phyloP scores from a whole-genome alignment of 2,329 filamentous ascomycete genomes.

The Nannizziopsis barbatae region DNA sequence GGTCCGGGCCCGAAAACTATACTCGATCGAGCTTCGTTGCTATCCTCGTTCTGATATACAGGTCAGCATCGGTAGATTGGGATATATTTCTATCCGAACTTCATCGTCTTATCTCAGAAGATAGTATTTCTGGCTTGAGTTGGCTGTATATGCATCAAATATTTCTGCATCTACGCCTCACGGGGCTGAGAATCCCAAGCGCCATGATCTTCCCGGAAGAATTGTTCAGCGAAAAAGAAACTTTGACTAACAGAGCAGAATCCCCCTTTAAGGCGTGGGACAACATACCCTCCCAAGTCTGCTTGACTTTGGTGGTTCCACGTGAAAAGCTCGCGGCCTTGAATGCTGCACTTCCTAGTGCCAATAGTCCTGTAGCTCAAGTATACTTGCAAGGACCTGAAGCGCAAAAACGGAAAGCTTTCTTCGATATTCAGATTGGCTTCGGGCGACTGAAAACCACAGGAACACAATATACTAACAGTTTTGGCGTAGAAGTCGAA shows the following conservation, averaged over 20 bases:
- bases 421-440: constrained; percentile 18
- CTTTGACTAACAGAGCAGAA: background rate
- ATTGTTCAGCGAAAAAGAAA: background rate
- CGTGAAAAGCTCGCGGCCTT: constrained; percentile 2
- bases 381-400: constrained; percentile 13
- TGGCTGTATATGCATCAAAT: constrained; percentile 22
- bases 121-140: constrained; percentile 15
- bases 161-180: constrained; percentile 21
- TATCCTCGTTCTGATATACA: constrained; percentile 20
- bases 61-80: constrained; percentile 17
- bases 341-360: background rate
- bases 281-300: constrained; percentile 3
- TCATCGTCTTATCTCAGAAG: constrained; percentile 12
- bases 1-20: constrained; percentile 16
- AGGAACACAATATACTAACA: constrained; percentile 14
- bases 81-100: constrained; percentile 11
- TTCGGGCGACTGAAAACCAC: constrained; percentile 17
- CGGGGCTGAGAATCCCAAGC: constrained; percentile 15
- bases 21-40: constrained; percentile 20
- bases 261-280: constrained; percentile 2
- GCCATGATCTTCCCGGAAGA: constrained; percentile 1
- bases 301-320: constrained; percentile 11
- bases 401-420: constrained; percentile 16
- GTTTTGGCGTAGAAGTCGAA: constrained; percentile 15
- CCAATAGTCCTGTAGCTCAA: constrained; percentile 14